phyloP scores from a whole-genome alignment of 2,329 filamentous ascomycete species.

The Cordyceps cicadae region DNA sequence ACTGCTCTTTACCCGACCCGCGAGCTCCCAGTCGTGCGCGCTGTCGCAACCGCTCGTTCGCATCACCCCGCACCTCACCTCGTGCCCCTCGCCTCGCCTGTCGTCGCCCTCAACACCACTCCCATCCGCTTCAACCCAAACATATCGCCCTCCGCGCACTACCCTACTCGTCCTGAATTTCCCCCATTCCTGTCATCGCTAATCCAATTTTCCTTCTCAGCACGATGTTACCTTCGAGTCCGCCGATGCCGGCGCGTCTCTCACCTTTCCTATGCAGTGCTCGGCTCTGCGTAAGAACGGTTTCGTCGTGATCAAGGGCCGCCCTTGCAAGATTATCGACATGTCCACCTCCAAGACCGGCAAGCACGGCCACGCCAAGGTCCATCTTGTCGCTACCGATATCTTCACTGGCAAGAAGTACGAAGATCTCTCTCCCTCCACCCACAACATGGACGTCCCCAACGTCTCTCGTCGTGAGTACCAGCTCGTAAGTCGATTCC shows the following conservation, averaged over 20 bases:
- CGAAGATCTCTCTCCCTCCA: conserved; percentile 97
- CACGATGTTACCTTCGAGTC: conserved; percentile 74
- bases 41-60: conserved; percentile 13
- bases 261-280: conserved; percentile 97
- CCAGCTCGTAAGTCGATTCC: conserved; percentile 65
- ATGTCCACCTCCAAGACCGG: conserved; percentile 99
- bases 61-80: conserved; percentile 40
- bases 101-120: conserved; percentile 10
- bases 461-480: conserved; percentile 85
- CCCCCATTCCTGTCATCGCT: conserved; percentile 9
- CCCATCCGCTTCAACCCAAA: not conserved
- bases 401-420: conserved; percentile 99
- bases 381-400: conserved; percentile 94
- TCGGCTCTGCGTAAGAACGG: conserved; percentile 99
- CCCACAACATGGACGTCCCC: conserved; percentile 96
- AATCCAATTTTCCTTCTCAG: conserved; percentile 28
- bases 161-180: not conserved
- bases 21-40: conserved; percentile 13
- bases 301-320: conserved; percentile 95
- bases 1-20: conserved; percentile 16
- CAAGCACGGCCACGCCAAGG: conserved; percentile 99
- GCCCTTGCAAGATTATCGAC: conserved; percentile 99
- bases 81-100: conserved; percentile 26
- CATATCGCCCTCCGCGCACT: conserved; percentile 8
- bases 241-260: conserved; percentile 91